Evolutionary conservation across 176 grass and related monocot genomes (phyloP), one percentile per base, ranked within the genome.

Genomic region (Panicum miliaceum): DNA sequence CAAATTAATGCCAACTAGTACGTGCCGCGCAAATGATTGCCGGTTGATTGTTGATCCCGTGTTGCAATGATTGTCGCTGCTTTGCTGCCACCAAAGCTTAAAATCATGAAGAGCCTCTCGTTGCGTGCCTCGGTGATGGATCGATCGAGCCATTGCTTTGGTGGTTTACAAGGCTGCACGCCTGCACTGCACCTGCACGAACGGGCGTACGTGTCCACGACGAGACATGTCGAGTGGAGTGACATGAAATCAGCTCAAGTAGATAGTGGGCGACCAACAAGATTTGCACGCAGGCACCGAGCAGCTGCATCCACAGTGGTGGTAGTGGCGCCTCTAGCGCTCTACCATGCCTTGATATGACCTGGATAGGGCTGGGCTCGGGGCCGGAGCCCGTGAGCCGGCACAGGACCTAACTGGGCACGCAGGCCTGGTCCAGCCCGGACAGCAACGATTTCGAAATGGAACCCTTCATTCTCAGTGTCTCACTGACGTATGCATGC

Each of bases 31-130:
- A 73, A 73, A 80, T 86, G 76, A 80, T 80, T 34, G 42, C 16
- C 16, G 12, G 22, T 64, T 73, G 68, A 71, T 73, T 64, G 79
- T 25, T 27, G 50, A 68, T 56, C 48, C 79, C 5, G 2, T 42
- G 34, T 7, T 69, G 79, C 48, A 81, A 69, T 69, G 65, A 69
- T 81, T 69, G 79, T 42, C 10, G 64, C n/a, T 81, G 19, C 34
- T 71, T 54, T 54, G 47, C 0, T 53, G 20, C 54, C 6, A 40
- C 10, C 13, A 29, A 63, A 77, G 14, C 12, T 75, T 38, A 22
- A 37, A 65, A 19, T 13, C 27, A 5, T 16, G 50, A 51, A 64
- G 11, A 64, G 11, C 58, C 63, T 7, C 16, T 7, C 16, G 18
- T 5, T 35, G 46, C 14, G 40, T 8, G 23, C 23, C 23, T 46